phyloP scores from a whole-genome alignment of 2,329 filamentous ascomycete genomes.

The Clonostachys byssicola region DNA sequence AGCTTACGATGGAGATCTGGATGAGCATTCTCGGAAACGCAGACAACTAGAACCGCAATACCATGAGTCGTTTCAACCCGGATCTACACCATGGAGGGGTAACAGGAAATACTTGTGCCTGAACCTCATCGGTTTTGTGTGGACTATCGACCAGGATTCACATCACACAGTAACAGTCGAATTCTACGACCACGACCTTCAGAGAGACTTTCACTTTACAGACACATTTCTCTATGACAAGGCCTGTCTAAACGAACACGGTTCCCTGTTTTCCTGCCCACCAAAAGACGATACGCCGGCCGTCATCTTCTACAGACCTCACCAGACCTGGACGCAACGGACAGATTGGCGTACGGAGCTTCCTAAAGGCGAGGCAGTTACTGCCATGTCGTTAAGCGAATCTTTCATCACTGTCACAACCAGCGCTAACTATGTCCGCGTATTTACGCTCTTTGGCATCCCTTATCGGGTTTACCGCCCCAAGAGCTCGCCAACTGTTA shows the following conservation, averaged over 20 bases:
- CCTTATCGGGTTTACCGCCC: constrained; percentile 87
- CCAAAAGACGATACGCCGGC: constrained; percentile 63
- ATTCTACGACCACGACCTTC: constrained; percentile 91
- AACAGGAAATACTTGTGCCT: constrained; percentile 91
- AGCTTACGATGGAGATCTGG: constrained; percentile 44
- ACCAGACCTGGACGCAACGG: constrained; percentile 92
- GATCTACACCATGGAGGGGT: constrained; percentile 92
- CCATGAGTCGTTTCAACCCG: constrained; percentile 87
- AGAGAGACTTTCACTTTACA: constrained; percentile 95
- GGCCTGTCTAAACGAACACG: constrained; percentile 83
- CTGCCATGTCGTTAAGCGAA: constrained; percentile 85
- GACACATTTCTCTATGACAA: constrained; percentile 96
- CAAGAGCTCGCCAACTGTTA: constrained; percentile 85
- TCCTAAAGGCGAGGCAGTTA: constrained; percentile 82
- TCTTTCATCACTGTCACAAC: constrained; percentile 90
- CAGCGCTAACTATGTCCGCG: constrained; percentile 79
- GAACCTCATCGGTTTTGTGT: constrained; percentile 90
- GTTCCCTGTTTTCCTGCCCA: constrained; percentile 80
- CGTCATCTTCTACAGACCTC: constrained; percentile 90
- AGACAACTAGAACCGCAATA: constrained; percentile 56
- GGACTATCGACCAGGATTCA: constrained; percentile 93
- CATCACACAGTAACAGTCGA: constrained; percentile 94
- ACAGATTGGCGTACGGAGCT: constrained; percentile 86
- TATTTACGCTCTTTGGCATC: constrained; percentile 90
- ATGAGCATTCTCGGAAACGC: constrained; percentile 42